Conservation (phyloP, 1,284 basidiomycete genomes). For the Marasmius oreades region DNA sequence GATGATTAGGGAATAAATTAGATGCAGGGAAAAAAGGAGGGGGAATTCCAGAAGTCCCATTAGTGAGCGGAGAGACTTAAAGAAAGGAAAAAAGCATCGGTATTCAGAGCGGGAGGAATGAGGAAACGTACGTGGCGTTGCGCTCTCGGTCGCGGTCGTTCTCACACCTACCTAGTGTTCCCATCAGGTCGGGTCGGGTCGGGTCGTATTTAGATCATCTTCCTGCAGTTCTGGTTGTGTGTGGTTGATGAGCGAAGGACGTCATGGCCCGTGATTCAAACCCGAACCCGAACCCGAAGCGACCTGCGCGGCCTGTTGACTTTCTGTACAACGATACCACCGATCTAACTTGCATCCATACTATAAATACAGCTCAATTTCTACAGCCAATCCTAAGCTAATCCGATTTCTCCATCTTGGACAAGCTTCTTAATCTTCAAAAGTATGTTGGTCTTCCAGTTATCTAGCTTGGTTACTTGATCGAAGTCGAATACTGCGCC, state of each 20-base stretch:
- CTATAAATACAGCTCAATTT: background rate
- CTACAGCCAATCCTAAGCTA: constrained; percentile 34
- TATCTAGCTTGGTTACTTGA: constrained; percentile 86
- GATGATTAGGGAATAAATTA: constrained; percentile 47
- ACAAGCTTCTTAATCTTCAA: constrained; percentile 85
- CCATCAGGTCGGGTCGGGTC: too few species aligned
- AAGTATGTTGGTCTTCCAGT: constrained; percentile 91
- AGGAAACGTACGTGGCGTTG: background rate
- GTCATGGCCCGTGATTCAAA: too few species aligned
- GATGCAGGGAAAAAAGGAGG: constrained; percentile 52
- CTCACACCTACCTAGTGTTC: too few species aligned
- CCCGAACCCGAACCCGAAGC: too few species aligned
- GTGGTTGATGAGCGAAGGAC: too few species aligned
- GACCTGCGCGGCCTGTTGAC: too few species aligned
- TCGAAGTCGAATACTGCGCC: constrained; percentile 83
- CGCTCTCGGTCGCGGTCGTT: background rate
- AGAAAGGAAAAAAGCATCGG: background rate
- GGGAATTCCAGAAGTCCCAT: constrained; percentile 30
- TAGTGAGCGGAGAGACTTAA: background rate
- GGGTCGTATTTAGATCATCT: too few species aligned
- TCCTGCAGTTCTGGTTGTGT: too few species aligned
- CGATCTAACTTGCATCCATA: background rate
- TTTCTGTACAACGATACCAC: too few species aligned
- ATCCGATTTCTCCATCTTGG: constrained; percentile 44
- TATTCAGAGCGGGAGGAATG: background rate